Conservation (phyloP, 1,139 yeast genomes). For the Williopsis jadinii region DNA sequence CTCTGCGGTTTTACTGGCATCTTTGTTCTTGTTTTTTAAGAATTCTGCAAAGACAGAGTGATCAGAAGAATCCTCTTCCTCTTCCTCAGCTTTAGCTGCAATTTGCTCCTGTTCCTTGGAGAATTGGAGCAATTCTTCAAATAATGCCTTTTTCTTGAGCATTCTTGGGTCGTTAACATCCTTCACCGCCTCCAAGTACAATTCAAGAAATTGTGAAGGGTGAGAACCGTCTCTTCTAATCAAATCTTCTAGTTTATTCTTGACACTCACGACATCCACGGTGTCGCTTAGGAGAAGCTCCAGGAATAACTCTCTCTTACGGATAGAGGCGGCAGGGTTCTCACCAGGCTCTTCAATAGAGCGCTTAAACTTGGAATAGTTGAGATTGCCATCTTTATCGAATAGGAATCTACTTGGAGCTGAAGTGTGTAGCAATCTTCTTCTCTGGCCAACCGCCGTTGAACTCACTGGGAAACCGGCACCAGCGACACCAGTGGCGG, state of each 20-base stretch:
- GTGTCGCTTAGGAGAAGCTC: conserved; percentile 9
- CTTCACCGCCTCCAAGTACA: conserved; percentile 9
- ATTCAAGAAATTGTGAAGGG: conserved; percentile 14
- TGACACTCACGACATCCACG: conserved; percentile 6
- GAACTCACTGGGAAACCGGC: too few relatives aligned
- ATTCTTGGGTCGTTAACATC: conserved; percentile 5
- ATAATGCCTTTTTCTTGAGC: conserved; percentile 5
- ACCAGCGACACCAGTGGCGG: too few relatives aligned
- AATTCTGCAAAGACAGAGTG: conserved; percentile 9
- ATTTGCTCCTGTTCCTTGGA: conserved; percentile 7
- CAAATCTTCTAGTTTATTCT: conserved; percentile 8
- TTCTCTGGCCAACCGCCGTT: too few relatives aligned
- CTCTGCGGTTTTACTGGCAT: conserved; percentile 3
- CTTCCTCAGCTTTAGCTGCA: not conserved
- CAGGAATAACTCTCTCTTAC: conserved; percentile 12
- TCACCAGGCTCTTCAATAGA: conserved; percentile 10
- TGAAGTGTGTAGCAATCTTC: not conserved
- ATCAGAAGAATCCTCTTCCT: not conserved
- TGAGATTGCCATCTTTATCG: conserved; percentile 15
- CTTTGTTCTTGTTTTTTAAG: conserved; percentile 1
- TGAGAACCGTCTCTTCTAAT: conserved; percentile 9
- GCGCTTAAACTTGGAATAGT: conserved; percentile 11
- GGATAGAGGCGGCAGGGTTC: conserved; percentile 7
- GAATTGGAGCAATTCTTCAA: conserved; percentile 11
- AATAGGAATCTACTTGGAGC: conserved; percentile 4